Evolutionary conservation across 2,329 filamentous ascomycete species (phyloP).

Genomic region (Polytolypa hystricis): DNA sequence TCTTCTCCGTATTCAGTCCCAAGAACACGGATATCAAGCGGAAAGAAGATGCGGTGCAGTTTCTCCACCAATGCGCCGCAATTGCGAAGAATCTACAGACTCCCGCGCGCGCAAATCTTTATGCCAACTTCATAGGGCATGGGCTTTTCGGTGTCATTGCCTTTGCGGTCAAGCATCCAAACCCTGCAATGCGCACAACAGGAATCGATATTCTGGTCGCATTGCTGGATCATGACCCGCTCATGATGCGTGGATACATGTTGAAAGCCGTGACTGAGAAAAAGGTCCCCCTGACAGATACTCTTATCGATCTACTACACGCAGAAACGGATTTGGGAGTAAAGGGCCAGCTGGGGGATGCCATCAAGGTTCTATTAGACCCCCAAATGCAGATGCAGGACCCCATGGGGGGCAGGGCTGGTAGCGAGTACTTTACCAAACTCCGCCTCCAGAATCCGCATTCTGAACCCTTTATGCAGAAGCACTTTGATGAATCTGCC

Average conservation of each 20-base stretch:
- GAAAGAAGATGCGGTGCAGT: slow-evolving; percentile 88
- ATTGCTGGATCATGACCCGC: slow-evolving; percentile 88
- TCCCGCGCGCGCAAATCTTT: slow-evolving; percentile 66
- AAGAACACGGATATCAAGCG: slow-evolving; percentile 54
- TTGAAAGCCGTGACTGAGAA: slow-evolving; percentile 86
- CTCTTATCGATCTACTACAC: slow-evolving; percentile 79
- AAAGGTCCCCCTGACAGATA: slow-evolving; percentile 76
- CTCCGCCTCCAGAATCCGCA: slow-evolving; percentile 56
- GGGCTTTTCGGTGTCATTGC: slow-evolving; percentile 84
- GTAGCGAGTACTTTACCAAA: slow-evolving; percentile 58
- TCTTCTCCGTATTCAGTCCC: slow-evolving; percentile 74
- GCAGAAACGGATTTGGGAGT: slow-evolving; percentile 88
- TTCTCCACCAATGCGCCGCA: slow-evolving; percentile 90
- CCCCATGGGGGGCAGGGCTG: slow-evolving; percentile 46
- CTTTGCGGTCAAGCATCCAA: slow-evolving; percentile 75
- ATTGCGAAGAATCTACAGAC: slow-evolving; percentile 93
- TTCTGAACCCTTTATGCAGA: slow-evolving; percentile 73
- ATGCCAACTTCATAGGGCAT: slow-evolving; percentile 79
- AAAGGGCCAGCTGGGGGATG: slow-evolving; percentile 90
- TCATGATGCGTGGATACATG: slow-evolving; percentile 87
- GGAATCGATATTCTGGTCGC: slow-evolving; percentile 89
- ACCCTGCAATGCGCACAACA: slow-evolving; percentile 76
- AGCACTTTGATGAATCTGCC: slow-evolving; percentile 83
- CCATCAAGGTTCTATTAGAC: slow-evolving; percentile 86
- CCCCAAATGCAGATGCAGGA: slow-evolving; percentile 50